These are phyloP conservation scores for Articulospora tetracladia DNA, from an alignment of 495 filamentous ascomycete species.

Conservation along the genomic window DNA sequence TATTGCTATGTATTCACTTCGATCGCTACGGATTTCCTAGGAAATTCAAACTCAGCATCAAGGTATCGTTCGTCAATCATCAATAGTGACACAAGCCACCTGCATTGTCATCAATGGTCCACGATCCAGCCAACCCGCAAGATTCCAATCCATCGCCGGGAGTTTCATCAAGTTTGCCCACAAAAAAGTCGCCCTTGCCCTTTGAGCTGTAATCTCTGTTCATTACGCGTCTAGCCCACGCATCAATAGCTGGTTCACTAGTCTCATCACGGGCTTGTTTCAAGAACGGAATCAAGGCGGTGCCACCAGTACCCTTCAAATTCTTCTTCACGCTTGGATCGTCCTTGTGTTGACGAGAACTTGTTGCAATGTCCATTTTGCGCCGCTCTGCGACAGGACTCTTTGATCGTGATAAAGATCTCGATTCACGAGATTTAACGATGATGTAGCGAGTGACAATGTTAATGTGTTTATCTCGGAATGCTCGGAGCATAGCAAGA, in stretches of 20 bases:
- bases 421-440: constrained; percentile 57
- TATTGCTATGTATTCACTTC: too few relatives aligned
- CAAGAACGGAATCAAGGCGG: constrained; percentile 86
- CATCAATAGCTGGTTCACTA: constrained; percentile 82
- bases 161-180: constrained; percentile 68
- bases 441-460: constrained; percentile 97
- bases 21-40: too few relatives aligned
- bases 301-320: constrained; percentile 87
- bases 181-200: constrained; percentile 48
- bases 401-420: constrained; percentile 39
- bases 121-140: constrained; percentile 77
- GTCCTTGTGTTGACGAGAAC: constrained; percentile 41
- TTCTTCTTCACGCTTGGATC: constrained; percentile 41
- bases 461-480: constrained; percentile 93
- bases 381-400: constrained; percentile 33
- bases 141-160: constrained; percentile 60
- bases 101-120: constrained; percentile 80
- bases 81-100: constrained; percentile 65
- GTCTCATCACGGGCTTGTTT: constrained; percentile 97
- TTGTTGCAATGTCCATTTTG: constrained; percentile 63
- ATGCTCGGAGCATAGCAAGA: constrained; percentile 80
- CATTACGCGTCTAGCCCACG: constrained; percentile 74
- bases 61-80: too few relatives aligned
- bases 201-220: constrained; percentile 40
- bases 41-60: too few relatives aligned